Base-by-base conservation (phyloP, 352 stramenopile species). In the Pythium phragmiticola region DNA sequence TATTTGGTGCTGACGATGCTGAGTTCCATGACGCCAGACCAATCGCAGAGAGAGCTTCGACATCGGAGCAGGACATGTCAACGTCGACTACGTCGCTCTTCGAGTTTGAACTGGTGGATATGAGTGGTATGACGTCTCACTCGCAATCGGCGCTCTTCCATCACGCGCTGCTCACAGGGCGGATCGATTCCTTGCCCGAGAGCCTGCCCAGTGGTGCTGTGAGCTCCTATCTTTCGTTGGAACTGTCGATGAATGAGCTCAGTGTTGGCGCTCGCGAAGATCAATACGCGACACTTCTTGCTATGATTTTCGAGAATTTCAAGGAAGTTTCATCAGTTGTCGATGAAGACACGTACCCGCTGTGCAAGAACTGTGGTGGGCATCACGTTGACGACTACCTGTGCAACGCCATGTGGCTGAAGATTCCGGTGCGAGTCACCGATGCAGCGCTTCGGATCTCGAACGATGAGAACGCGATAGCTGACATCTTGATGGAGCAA, bases 221-320 rank as follows among this genome's bases (percentile, higher is more conserved):
- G 11, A 92, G 82, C 68, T 89, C 82, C 14, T 92, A 84, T 48
- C 69, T 88, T 43, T 75, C 75, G 9, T 53, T 95, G 48, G 84
- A 77, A 61, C 51, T 96, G 51, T 80, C 73, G 12, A 28, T 96
- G 42, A 94, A 94, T 34, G 87, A 96, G 53, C 66, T 94, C 28
- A 94, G 81, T 54, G 68, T 96, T 23, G 78, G 78, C 23, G 72
- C 80, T 14, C 77, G 62, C 0, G 63, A 71, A 17, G 74, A 89
- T 30, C 84, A 94, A 61, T 96, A 94, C 60, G 72, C 57, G 16
- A 87, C 75, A 7, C 67, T 94, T 9, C 64, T 94, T 34, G 85
- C 82, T n/a, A 79, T 89, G 53, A 91, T 94, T 28, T 94, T 88
- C 53, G 87, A 96, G 50, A 96, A 96, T 47, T 93, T 96, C 69